Conservation (phyloP, 108 stramenopile genomes). For the Nannochloropsis gaditana region DNA sequence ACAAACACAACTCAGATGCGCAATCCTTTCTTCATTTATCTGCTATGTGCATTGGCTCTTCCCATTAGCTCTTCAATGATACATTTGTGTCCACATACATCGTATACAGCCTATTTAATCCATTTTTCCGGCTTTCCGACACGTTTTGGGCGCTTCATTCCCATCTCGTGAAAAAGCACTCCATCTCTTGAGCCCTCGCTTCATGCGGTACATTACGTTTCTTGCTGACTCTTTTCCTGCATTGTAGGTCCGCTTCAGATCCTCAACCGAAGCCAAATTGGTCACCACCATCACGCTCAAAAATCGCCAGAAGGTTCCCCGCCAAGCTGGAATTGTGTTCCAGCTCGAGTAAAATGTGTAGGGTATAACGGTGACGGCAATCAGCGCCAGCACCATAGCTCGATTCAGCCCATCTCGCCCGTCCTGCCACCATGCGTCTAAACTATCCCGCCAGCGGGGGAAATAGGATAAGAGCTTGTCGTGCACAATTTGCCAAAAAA, state of each 20-base stretch:
- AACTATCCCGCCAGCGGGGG: neutral
- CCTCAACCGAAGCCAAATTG: neutral
- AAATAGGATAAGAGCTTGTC: neutral
- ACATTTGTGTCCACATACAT: too few species aligned
- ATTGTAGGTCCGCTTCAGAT: neutral
- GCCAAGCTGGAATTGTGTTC: neutral
- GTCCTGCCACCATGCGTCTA: neutral
- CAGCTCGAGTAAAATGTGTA: neutral
- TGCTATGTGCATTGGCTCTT: too few species aligned
- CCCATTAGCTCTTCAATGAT: too few species aligned
- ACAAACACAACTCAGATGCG: too few species aligned
- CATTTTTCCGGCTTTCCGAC: too few species aligned
- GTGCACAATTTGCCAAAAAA: neutral
- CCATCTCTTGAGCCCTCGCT: neutral
- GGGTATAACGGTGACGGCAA: neutral
- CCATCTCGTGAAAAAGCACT: neutral
- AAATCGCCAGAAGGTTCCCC: neutral
- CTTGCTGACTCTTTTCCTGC: neutral
- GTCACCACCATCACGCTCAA: neutral
- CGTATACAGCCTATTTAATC: too few species aligned
- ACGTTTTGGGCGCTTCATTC: neutral
- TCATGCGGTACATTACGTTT: neutral
- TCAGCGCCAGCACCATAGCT: neutral
- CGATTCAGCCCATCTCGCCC: conserved; percentile 7
- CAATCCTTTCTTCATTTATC: too few species aligned